phyloP scores from a whole-genome alignment of 148 eudicot species.

The Rhododendron vialii region DNA sequence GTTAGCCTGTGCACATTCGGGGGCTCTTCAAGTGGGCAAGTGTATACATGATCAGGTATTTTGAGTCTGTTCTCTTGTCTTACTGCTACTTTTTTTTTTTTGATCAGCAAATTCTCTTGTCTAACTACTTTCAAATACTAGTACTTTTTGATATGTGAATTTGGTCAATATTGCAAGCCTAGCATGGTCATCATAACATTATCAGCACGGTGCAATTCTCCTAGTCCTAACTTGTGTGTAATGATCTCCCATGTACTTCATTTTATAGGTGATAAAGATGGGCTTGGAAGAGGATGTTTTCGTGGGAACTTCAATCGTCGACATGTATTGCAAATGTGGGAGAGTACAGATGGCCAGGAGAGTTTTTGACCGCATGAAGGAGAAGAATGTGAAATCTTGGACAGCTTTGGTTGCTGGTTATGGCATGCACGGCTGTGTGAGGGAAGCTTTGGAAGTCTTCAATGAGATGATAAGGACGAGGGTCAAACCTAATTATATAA shows the following conservation, averaged over 20 bases:
- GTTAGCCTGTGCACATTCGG: conserved; percentile 68
- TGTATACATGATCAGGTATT: conserved; percentile 58
- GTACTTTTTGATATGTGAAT: not conserved
- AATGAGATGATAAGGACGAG: conserved; percentile 48
- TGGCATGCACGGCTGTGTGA: conserved; percentile 64
- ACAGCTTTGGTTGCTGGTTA: conserved; percentile 64
- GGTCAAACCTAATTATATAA: conserved; percentile 52
- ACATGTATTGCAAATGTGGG: conserved; percentile 77
- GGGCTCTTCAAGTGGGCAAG: conserved; percentile 53
- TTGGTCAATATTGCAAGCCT: not conserved
- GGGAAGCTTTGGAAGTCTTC: conserved; percentile 56
- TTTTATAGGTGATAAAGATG: conserved; percentile 46
- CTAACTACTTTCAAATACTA: not conserved
- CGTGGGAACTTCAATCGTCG: conserved; percentile 62
- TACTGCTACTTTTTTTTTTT: no score
- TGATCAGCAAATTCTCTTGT: not conserved
- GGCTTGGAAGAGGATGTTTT: conserved; percentile 51
- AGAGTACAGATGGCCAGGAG: conserved; percentile 50
- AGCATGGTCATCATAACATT: not conserved
- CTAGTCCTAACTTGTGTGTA: not conserved
- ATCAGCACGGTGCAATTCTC: not conserved
- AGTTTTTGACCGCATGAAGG: conserved; percentile 58
- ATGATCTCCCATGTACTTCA: not conserved
- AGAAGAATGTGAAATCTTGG: conserved; percentile 61
- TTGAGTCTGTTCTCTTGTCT: not conserved